Evolutionary conservation across 768 basidiomycete species (phyloP), one percentile per base, ranked within the genome.

Genomic region (Calvatia gigantea): DNA sequence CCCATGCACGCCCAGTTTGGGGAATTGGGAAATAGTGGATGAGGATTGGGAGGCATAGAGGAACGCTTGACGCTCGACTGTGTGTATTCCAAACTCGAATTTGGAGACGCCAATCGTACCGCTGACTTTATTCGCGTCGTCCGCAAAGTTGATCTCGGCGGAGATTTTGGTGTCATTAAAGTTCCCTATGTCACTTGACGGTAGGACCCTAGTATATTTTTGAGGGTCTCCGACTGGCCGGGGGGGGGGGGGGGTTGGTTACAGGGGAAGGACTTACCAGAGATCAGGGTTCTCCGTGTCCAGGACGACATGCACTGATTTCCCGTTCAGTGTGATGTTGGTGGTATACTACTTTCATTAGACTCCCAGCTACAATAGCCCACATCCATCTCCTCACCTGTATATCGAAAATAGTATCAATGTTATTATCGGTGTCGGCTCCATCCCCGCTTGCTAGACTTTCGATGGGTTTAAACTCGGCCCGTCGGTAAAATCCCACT

Each of bases 261-360:
- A n/a, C 23, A 2, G 25, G 6, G 14, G 50, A 32, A 38, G 21
- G 14, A 38, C 56, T 7, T 56, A 73, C 72, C 72, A 73, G 50
- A 70, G 60, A 54, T 75, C 74, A 7, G 74, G 71, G 33, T 69
- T 71, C 35, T 73, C 74, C 0, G 72, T 75, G 48, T 75, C 73
- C n/a, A 75, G 65, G 2, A 65, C 70, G 3, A 72, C 68, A 49
- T 61, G 52, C 5, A 73, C 65, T 32, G 62, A 68, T 70, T 57
- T 60, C 4, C 61, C 61, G 31, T 72, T 71, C 14, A 70, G 58
- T 14, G 63, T 66, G n/a, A 73, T 67, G 37, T 68, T 70, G 12
- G 67, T 66, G 8, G 68, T 61, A 45, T 70, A 70, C 69, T 70
- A 41, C 25, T 23, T 25, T 23, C 4, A 19, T 14, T 23, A 23